Base-by-base conservation (phyloP, 139 green algal genomes). In the Parachlorella kessleri region DNA sequence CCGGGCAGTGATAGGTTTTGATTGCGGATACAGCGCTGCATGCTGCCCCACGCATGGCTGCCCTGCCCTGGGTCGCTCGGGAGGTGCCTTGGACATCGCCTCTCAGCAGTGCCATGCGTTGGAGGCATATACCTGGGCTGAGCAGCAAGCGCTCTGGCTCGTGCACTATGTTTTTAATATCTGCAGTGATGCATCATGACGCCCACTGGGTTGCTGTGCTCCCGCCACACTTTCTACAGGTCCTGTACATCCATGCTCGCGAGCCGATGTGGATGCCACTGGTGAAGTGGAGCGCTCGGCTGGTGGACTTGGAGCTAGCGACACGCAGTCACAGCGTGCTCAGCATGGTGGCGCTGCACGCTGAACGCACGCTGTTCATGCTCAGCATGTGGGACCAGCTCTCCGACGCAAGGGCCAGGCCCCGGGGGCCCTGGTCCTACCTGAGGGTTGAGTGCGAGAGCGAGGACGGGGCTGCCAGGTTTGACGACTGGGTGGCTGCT, bases 291-390 rank as follows among this genome's bases (percentile, higher is more conserved):
- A 38, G 42, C 4, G 40, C 55, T 28, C 72, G 48, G 23, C 36
- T 81, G 37, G 66, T 64, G 30, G 77, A 87, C 55, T 10, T 87
- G 38, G 71, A 77, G 36, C 69, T 75, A 42, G 71, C 55, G 54
- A 10, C 72, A 35, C 39, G 63, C 39, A 35, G 38, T n/a, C 14
- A 41, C 30, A 63, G 55, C 55, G 54, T 9, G 26, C 54, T 77
- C 26, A 18, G 37, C 14, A 28, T 77, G 54, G 71, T 77, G 54
- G 71, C 71, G 32, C 36, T 67, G 33, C 71, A 33, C 18, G 18
- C 69, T 1, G 28, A 36, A 33, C 42, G 26, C 23, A 65, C 14
- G 42, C 41, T 64, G 26, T 9, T 76, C 30, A 33, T 76, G n/a
- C 55, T 28, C 41, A 48, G 32, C 41, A 10, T 54, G 32, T 48